Evolutionary conservation across 2,329 filamentous ascomycete species (phyloP), one percentile per base, ranked within the genome.

Genomic region (Sclerotinia nivalis): DNA sequence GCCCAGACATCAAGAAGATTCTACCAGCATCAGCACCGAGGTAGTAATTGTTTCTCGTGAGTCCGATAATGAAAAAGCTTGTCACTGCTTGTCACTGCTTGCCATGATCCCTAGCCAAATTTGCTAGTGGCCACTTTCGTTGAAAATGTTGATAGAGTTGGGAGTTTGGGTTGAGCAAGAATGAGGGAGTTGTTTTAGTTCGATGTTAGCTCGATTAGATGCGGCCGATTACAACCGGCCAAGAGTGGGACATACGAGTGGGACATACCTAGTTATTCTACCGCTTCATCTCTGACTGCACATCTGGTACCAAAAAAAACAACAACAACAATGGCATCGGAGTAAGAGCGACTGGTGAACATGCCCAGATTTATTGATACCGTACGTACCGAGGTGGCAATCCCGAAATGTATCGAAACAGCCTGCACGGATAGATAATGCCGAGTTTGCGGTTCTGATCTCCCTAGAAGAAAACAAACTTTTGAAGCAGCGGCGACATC

Each of bases 71-170:
- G 40, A 1, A 83, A 83, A 0, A 80, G 80, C 4, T 81, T 84
- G 78, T 83, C 79, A 3, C 81, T 83, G 80, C 4, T 81, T 84
- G 78, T 83, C 79, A 3, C 81, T 83, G 45, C 80, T 84, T 61
- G 80, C 79, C 40, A 22, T 43, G 52, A 9, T 34, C 20, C 22
- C 9, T 25, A 25, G 22, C 22, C 20, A 37, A 43, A 40, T 8
- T 59, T 43, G 22, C 15, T 43, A 12, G 28, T 28, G 28, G 1
- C 25, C 52, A 59, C 18, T 61, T 31, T 28, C 20, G 20, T 47
- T 47, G 43, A 62, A n/a, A 62, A 9, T 13, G 28, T 56, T 61
- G n/a, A 31, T 8, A 18, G 55, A 12, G 43, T 47, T 62, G 43
- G 43, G 22, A 61, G 28, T 37, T 31, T 49, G 59, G 20, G 40